Base-by-base conservation (phyloP, 306 rosid species). In the Malus asiatica region DNA sequence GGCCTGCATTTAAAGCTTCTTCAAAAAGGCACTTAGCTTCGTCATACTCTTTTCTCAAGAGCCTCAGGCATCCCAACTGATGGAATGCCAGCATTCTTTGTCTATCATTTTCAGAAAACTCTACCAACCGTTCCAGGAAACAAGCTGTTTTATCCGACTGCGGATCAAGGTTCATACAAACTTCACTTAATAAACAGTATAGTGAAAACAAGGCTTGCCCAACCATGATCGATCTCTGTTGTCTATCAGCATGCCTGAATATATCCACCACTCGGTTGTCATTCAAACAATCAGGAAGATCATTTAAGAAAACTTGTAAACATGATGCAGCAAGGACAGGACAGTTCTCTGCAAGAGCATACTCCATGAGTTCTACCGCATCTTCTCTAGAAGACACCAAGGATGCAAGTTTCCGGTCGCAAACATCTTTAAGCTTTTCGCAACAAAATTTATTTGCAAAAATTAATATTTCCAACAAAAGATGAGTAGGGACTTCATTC, bases 401-500 rank as follows among this genome's bases (percentile, higher is more conserved):
- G 51, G 92, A 81, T 57, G 98, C 93, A 15, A 93, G 93, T 86
- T 82, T 89, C 83, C 93, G 85, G 65, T 88, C 98, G 74, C 97
- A 93, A 4, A 89, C 90, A 79, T 88, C 88, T 84, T 87, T 93
- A 44, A 93, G 95, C 79, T 76, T 81, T 79, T 88, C 93, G 12
- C 98, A 93, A 74, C 97, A 93, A 81, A 85, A 93, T 72, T 88
- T 91, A 73, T 91, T 91, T 23, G 98, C 90, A 75, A 93, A 93
- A 76, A 68, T 85, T 78, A 91, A 78, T 71, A 93, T 85, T 86
- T 93, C 98, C 88, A 91, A 69, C 84, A 91, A 88, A 62, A 91
- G 91, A 81, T 85, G 85, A 16, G 96, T 86, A 75, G 88, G 72
- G 75, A 82, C 85, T 51, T 88, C 96, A 75, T 57, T 66, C 74